These are phyloP conservation scores for Gastrodia elata DNA, from an alignment of 106 monocot species.

Conservation along the genomic window DNA sequence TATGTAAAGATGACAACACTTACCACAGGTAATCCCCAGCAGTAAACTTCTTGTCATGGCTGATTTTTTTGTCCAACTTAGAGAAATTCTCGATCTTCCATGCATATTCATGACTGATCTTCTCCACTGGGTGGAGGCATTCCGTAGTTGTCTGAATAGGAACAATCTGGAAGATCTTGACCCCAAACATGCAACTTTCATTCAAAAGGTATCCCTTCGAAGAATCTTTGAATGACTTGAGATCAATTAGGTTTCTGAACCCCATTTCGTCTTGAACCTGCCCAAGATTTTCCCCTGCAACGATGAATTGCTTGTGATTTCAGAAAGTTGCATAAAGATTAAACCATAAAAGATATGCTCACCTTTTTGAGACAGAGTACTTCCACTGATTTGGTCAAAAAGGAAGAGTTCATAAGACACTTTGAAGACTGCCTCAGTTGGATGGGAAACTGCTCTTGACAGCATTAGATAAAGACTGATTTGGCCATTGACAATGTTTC, in stretches of 20 bases:
- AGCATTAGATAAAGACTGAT: slow-evolving; percentile 8
- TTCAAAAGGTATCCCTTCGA: neutral
- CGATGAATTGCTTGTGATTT: neutral
- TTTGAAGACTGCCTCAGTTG: slow-evolving; percentile 4
- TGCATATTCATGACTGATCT: slow-evolving; percentile 6
- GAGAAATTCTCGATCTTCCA: slow-evolving; percentile 10
- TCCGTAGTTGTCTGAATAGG: slow-evolving; percentile 3
- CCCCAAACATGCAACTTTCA: slow-evolving; percentile 7
- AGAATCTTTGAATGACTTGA: neutral
- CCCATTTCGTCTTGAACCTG: slow-evolving; percentile 8
- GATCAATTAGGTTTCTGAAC: neutral
- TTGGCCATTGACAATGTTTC: slow-evolving; percentile 3
- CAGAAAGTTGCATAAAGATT: no score
- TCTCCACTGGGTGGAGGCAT: slow-evolving; percentile 2
- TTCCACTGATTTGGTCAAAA: slow-evolving; percentile 8
- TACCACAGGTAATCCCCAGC: slow-evolving; percentile 1
- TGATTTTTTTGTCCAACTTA: neutral
- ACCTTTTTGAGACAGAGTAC: slow-evolving; percentile 1
- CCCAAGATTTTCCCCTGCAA: slow-evolving; percentile 4
- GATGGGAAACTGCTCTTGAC: neutral
- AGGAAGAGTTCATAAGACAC: slow-evolving; percentile 8
- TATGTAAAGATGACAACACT: no score
- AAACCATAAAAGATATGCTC: no score
- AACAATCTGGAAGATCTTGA: slow-evolving; percentile 8
- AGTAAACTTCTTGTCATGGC: slow-evolving; percentile 7